Base-by-base conservation (phyloP, 1,284 basidiomycete genomes). In the Paramarasmius palmivorus region DNA sequence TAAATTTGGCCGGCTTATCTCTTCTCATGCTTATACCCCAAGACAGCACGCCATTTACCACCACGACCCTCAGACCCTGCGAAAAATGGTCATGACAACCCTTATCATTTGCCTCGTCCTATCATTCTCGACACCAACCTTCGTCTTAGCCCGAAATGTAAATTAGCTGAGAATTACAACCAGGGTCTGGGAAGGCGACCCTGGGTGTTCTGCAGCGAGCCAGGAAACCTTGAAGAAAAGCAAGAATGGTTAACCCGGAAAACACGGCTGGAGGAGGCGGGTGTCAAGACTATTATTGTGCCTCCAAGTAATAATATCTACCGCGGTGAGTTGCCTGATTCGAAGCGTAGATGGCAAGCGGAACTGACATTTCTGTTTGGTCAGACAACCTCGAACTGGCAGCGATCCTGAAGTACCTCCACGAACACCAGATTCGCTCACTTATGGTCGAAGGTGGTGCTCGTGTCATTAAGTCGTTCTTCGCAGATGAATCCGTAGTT, bases 361-460 rank as follows among this genome's bases (percentile, higher is more conserved):
- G 52, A 15, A 54, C 35, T 50, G 41, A 44, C 56, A 19, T 56
- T 58, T 41, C 46, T 57, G 42, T 41, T 52, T 40, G 58, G 40
- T 50, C 51, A 50, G 25, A 39, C 57, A 82, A 78, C 40, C 70
- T 87, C 36, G 72, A 80, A 6, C 74, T 91, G 3, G 63, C 69
- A 0, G 65, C 67, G 7, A 67, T 92, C 10, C 80, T 93, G 2
- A 62, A 60, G 12, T 72, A 73, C 7, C 73, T 95, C 23, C 68
- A 70, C 20, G 65, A 69, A 10, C 70, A 79, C 22, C 84, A 82
- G 9, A 78, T 97, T 54, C 71, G 71, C 7, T 88, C 87, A 3
- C 74, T 98, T 50, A 99, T 99, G 96, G 89, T 98, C 9, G 96
- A 99, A 74, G 96, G 96, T 49, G 96, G 96, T 15, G 90, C 93